Evolutionary conservation across 1,139 yeast species (phyloP).

Genomic region (Nakaseomyces kungkrabaensis): DNA sequence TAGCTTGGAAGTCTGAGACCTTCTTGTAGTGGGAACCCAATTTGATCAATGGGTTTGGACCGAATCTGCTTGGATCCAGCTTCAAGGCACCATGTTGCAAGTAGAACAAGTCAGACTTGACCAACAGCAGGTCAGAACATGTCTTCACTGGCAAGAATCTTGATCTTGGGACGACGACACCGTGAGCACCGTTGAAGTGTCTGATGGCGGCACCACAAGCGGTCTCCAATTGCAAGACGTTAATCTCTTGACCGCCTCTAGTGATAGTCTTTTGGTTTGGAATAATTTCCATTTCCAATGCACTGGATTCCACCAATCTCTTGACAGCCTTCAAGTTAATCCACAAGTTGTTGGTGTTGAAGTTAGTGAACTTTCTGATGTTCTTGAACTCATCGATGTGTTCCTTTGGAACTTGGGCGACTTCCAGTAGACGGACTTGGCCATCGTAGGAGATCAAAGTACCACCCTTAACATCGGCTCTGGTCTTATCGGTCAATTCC

Average conservation of each 20-base stretch:
- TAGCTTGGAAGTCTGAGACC: conserved; percentile 80
- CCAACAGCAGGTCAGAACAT: conserved; percentile 85
- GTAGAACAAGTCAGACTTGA: conserved; percentile 89
- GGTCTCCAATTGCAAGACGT: conserved; percentile 91
- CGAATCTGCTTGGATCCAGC: conserved; percentile 78
- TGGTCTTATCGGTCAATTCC: conserved; percentile 97
- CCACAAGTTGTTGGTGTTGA: conserved; percentile 97
- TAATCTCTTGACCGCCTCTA: conserved; percentile 64
- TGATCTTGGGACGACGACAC: conserved; percentile 96
- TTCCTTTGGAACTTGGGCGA: conserved; percentile 98
- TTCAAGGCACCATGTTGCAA: conserved; percentile 87
- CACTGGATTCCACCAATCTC: conserved; percentile 77
- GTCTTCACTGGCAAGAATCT: conserved; percentile 98
- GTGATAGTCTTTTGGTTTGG: conserved; percentile 84
- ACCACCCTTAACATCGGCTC: conserved; percentile 99
- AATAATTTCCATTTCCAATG: conserved; percentile 84
- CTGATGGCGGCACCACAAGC: conserved; percentile 99
- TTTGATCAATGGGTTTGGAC: conserved; percentile 89
- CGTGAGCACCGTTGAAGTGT: conserved; percentile 91
- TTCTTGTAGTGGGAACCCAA: conserved; percentile 94
- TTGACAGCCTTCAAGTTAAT: conserved; percentile 89
- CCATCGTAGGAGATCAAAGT: conserved; percentile 95
- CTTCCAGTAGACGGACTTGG: conserved; percentile 85
- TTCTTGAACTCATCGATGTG: conserved; percentile 97
- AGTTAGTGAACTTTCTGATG: conserved; percentile 93